Evolutionary conservation across 345 rosid species (phyloP).

Genomic region (Trapa bicornis): DNA sequence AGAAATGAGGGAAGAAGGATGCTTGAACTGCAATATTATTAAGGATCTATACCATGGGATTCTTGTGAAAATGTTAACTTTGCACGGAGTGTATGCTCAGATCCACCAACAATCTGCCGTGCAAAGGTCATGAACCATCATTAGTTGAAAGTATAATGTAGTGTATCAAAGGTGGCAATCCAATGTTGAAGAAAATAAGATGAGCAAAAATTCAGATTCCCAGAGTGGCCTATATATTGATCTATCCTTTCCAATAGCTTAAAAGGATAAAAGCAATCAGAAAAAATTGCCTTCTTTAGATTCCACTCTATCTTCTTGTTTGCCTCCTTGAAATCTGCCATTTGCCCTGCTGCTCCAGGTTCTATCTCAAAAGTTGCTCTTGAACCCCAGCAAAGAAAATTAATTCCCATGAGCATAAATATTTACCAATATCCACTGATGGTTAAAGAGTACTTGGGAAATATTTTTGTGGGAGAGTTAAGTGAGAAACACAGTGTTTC

Average conservation of each 20-base stretch:
- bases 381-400: conserved; percentile 8
- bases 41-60: conserved; percentile 27
- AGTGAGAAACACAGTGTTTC: too few species aligned
- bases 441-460: too few species aligned
- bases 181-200: background rate
- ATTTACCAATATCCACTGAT: too few species aligned
- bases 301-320: conserved; percentile 86
- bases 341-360: conserved; percentile 79
- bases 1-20: background rate
- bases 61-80: conserved; percentile 95
- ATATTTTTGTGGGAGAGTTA: too few species aligned
- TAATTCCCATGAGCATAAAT: background rate
- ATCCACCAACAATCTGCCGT: conserved; percentile 78
- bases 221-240: background rate
- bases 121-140: background rate
- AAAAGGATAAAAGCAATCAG: background rate
- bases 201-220: background rate
- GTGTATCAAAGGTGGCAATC: background rate
- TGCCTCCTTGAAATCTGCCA: conserved; percentile 80
- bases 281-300: conserved; percentile 50
- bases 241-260: background rate
- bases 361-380: conserved; percentile 85
- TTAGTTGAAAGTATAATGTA: background rate
- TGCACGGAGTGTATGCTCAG: conserved; percentile 79
- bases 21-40: background rate